These are phyloP conservation scores for Solanum pinnatisectum DNA, from an alignment of 257 asterid genomes.

Conservation along the genomic window DNA sequence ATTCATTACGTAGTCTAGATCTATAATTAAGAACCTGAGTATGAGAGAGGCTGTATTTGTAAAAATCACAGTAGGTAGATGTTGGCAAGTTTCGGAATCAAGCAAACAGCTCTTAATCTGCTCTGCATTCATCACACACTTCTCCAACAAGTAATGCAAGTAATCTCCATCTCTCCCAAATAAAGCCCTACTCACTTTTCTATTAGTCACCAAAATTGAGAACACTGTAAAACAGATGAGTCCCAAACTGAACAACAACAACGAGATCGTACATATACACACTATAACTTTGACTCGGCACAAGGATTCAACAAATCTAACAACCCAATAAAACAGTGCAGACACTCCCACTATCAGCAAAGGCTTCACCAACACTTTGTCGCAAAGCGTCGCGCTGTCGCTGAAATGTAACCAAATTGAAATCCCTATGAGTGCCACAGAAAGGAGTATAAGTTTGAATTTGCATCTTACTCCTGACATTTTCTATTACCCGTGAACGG, in stretches of 20 bases:
- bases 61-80: neutral
- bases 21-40: conserved; percentile 20
- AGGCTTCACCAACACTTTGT: conserved; percentile 33
- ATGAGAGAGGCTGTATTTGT: neutral
- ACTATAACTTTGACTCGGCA: conserved; percentile 17
- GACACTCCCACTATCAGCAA: conserved; percentile 28
- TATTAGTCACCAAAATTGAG: conserved; percentile 46
- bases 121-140: conserved; percentile 29
- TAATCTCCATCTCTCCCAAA: conserved; percentile 30
- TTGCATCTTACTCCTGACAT: conserved; percentile 35
- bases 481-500: neutral
- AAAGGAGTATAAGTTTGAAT: conserved; percentile 16
- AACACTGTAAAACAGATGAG: conserved; percentile 35
- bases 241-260: conserved; percentile 28
- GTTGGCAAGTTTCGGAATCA: conserved; percentile 20
- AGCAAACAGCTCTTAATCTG: conserved; percentile 55
- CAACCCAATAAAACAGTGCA: conserved; percentile 26
- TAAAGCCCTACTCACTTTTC: conserved; percentile 23
- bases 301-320: conserved; percentile 40
- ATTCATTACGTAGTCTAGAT: neutral
- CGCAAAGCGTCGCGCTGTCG: conserved; percentile 8
- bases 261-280: conserved; percentile 36
- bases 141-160: conserved; percentile 46
- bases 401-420: conserved; percentile 29
- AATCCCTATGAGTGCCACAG: conserved; percentile 29